These are phyloP conservation scores for Fusarium poae DNA, from an alignment of 2,329 filamentous ascomycete species.

Conservation along the genomic window DNA sequence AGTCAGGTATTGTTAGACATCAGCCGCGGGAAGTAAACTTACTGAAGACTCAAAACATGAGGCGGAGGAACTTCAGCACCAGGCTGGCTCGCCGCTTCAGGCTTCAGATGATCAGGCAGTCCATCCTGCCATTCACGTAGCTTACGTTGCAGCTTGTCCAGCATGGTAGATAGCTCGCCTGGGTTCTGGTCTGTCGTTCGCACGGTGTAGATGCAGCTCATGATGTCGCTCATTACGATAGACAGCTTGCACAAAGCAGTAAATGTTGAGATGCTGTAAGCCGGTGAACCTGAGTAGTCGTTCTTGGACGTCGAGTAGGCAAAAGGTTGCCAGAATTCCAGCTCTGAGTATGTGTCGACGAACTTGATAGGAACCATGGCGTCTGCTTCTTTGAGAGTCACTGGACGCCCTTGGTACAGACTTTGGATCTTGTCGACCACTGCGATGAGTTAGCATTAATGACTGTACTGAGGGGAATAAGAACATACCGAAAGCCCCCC, in stretches of 20 bases:
- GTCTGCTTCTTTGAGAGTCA: constrained; percentile 61
- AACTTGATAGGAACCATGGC: constrained; percentile 62
- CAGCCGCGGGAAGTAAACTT: fast-evolving
- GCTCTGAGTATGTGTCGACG: constrained; percentile 64
- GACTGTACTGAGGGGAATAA: fast-evolving
- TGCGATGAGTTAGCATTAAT: not conserved
- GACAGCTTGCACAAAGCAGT: constrained; percentile 33
- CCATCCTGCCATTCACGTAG: constrained; percentile 58
- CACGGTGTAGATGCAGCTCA: constrained; percentile 61
- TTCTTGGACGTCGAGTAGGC: constrained; percentile 31
- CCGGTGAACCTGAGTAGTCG: constrained; percentile 48
- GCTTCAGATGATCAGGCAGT: constrained; percentile 59
- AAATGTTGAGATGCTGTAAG: constrained; percentile 43
- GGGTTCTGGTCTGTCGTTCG: constrained; percentile 54
- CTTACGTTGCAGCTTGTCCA: constrained; percentile 56
- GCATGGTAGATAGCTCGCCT: constrained; percentile 53
- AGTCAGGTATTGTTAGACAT: fast-evolving
- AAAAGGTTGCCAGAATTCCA: constrained; percentile 65
- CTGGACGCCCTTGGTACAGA: constrained; percentile 67
- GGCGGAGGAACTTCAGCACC: constrained; percentile 54
- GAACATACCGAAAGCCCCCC: constrained; percentile 35
- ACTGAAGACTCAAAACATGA: constrained; percentile 59
- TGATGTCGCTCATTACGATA: constrained; percentile 57
- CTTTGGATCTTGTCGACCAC: constrained; percentile 65
- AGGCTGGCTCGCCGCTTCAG: constrained; percentile 49